Evolutionary conservation across 805 yeast species (phyloP).

Genomic region (Ogataea pini): DNA sequence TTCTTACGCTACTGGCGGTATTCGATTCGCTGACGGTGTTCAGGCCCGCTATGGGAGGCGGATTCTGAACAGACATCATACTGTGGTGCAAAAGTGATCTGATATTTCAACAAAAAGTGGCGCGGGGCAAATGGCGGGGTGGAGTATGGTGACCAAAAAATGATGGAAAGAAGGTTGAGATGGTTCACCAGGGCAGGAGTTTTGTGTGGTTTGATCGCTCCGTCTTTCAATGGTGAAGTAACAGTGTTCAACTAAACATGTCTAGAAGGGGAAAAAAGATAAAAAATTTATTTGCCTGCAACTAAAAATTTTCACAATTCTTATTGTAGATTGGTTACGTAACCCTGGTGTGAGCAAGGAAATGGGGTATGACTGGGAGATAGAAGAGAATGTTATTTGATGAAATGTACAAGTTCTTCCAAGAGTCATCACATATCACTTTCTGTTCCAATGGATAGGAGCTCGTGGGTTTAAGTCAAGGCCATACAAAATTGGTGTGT

Average conservation of each 20-base stretch:
- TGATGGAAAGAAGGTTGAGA: neutral
- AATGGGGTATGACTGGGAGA: too few relatives aligned
- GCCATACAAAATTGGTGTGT: too few relatives aligned
- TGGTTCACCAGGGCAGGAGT: too few relatives aligned
- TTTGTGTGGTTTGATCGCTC: neutral
- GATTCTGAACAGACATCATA: conserved; percentile 26
- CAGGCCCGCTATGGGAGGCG: conserved; percentile 12
- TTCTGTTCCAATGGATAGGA: too few relatives aligned
- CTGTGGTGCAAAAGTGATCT: conserved; percentile 6
- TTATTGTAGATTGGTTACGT: neutral
- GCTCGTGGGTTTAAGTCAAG: too few relatives aligned
- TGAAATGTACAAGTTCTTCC: too few relatives aligned
- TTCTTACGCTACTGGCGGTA: conserved; percentile 12
- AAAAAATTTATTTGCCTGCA: conserved; percentile 2
- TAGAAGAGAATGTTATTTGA: too few relatives aligned
- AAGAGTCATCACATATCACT: too few relatives aligned
- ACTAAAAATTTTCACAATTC: conserved; percentile 10
- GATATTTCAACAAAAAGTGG: too few relatives aligned
- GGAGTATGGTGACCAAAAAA: neutral
- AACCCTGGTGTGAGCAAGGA: neutral
- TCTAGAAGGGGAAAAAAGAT: neutral
- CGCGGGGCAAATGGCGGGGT: neutral
- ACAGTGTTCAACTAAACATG: too few relatives aligned
- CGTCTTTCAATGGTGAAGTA: too few relatives aligned
- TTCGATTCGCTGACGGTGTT: conserved; percentile 8